Evolutionary conservation across 345 rosid genomes (phyloP).

Genomic region (Pelargonium nanum): DNA sequence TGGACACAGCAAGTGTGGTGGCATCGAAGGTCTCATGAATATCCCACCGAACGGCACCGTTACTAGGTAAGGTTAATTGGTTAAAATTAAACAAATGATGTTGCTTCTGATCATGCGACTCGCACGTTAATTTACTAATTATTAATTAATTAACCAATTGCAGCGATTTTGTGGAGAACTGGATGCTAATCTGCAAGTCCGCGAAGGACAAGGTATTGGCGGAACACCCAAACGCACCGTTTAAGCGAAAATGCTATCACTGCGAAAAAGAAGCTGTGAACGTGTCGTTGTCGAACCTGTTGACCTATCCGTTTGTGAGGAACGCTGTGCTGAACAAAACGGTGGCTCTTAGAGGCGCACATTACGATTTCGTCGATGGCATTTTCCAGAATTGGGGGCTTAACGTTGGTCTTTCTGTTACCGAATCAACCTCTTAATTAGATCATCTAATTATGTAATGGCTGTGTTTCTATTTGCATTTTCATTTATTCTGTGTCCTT

Average conservation of each 20-base stretch:
- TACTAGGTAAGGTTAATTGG: slow-evolving; percentile 25
- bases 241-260: slow-evolving; percentile 55
- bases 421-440: neutral
- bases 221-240: slow-evolving; percentile 26
- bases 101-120: no score
- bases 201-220: slow-evolving; percentile 66
- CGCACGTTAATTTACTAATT: no score
- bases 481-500: neutral
- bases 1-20: slow-evolving; percentile 95
- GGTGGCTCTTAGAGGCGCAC: slow-evolving; percentile 52
- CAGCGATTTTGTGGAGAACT: slow-evolving; percentile 84
- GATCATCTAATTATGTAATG: neutral
- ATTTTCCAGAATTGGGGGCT: slow-evolving; percentile 73
- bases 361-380: slow-evolving; percentile 64
- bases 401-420: slow-evolving; percentile 24
- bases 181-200: slow-evolving; percentile 67
- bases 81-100: no score
- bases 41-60: slow-evolving; percentile 52
- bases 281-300: slow-evolving; percentile 56
- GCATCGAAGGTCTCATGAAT: slow-evolving; percentile 87
- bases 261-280: slow-evolving; percentile 94
- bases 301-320: slow-evolving; percentile 75
- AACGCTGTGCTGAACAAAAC: slow-evolving; percentile 43
- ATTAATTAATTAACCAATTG: slow-evolving; percentile 1
- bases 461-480: neutral